Base-by-base conservation (phyloP, 2,329 filamentous ascomycete species). In the Fusarium veterinarium region DNA sequence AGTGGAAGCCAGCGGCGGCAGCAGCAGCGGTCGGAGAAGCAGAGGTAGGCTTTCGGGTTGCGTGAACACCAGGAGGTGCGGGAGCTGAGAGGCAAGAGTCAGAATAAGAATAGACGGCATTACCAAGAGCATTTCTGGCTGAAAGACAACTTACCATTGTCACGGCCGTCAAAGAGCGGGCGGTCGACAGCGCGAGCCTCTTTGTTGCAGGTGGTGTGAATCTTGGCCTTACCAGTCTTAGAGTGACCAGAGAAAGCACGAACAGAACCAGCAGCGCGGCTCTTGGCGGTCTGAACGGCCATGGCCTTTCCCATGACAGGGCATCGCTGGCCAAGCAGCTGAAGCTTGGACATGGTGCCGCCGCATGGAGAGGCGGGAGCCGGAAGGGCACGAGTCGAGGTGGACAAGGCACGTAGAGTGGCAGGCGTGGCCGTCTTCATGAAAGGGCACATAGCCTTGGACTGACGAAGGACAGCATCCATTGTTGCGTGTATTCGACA, bases 271-370 rank as follows among this genome's bases (percentile, higher is more conserved):
- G 85, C 82, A 58, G 84, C 83, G 58, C 86, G 83, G 55, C 86
- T 81, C 79, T 88, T 87, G 71, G 90, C 87, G 49, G 89, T 89
- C 87, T 98, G 95, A 42, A 98, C 92, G 69, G 94, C 93, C 82
- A 99, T 90, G 45, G 96, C 96, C 88, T 98, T 97, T 83, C 95
- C 95, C 96, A 99, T 99, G 83, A 99, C 92, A 66, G 96, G 96
- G 89, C 96, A 99, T 83, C 95, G 94, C 80, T 95, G 92, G 79
- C 94, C 96, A 80, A 97, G 91, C 76, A 96, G 91, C 87, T 98
- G 96, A 79, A 99, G 89, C 85, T 97, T 98, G 80, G 95, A 97
- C 91, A 98, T 97, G 84, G 94, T 94, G 79, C 95, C 94, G 75
- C 95, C 95, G 79, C 95, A 93, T 64, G 91, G 92, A 60, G 92